phyloP scores from a whole-genome alignment of 371 early-diverging fungal species.

The Haplosporangium sp. region DNA sequence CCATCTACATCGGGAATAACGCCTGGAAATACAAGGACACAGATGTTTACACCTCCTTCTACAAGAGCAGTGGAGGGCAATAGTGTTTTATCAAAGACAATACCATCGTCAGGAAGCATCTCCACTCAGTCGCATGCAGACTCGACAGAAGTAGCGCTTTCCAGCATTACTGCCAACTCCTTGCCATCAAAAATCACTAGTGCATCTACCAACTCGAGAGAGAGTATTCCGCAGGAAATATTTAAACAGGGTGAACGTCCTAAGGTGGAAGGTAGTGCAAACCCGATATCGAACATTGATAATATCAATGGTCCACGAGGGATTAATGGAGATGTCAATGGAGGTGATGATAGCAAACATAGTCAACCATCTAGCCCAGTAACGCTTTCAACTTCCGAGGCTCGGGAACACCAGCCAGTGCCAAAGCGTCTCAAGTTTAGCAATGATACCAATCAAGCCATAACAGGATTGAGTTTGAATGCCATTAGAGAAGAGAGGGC shows the following conservation, averaged over 20 bases:
- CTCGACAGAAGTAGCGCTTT: not conserved
- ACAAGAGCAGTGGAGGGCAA: not conserved
- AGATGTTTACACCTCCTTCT: not conserved
- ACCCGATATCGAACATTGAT: not conserved
- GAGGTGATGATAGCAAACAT: constrained; percentile 1
- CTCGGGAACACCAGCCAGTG: constrained; percentile 7
- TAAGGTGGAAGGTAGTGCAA: not conserved
- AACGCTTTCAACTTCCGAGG: constrained; percentile 6
- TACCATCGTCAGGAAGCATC: not conserved
- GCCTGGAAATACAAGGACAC: not conserved
- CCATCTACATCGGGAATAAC: not conserved
- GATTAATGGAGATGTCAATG: not conserved
- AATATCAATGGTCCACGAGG: not conserved
- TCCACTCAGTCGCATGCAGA: not conserved
- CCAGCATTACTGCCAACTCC: not conserved
- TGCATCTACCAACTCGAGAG: not conserved
- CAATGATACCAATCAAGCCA: constrained; percentile 1
- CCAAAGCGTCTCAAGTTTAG: constrained; percentile 22
- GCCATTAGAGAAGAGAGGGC: constrained; percentile 33
- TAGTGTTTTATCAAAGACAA: not conserved
- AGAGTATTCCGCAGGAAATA: not conserved
- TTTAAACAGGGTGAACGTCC: constrained; percentile 12
- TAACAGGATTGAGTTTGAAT: constrained; percentile 18
- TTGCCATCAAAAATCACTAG: not conserved
- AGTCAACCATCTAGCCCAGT: constrained; percentile 11